Base-by-base conservation (phyloP, 192 early-diverging fungal species). In the Lobosporangium transversale region DNA sequence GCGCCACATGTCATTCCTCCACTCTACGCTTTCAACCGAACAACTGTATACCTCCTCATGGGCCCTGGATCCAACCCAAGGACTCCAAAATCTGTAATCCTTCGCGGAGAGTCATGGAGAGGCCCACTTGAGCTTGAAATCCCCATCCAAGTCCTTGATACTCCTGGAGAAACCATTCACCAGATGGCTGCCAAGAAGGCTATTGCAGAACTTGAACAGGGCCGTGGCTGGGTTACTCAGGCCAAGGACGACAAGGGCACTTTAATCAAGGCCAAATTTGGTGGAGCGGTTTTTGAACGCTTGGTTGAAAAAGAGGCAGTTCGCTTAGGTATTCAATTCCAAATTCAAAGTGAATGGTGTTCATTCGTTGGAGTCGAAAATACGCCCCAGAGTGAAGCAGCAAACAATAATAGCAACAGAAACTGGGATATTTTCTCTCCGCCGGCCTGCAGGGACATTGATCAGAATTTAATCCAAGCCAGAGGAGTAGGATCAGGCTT, bases 181-280 rank as follows among this genome's bases (percentile, higher is more conserved):
- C 65, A 69, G 26, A 57, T 84, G 15, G 83, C 83, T 0, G 84
- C 83, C 49, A 52, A 62, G 35, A 83, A 64, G 50, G 62, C 84
- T 20, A 85, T 86, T n/a, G 57, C 62, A 7, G 83, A 84, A 24
- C 49, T 84, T 14, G 81, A 86, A n/a, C 79, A 84, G 37, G 80
- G 74, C 33, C 67, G 70, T 24, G 84, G 76, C 17, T 85, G 62
- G 60, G 47, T 85, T 23, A 53, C 50, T 8, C 36, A 84, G 15
- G 54, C 54, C 40, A 29, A 42, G 12, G 54, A 58, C 53, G 36
- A 12, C 3, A 23, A 49, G 35, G 54, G 31, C 12, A 29, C 10
- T 18, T 35, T 58, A 17, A 29, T 51, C 17, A 47, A 52, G 17
- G 31, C 44, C 21, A 66, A 66, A 31, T 40, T 58, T n/a, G 45